Evolutionary conservation across 352 stramenopile genomes (phyloP).

Genomic region (Phytopythium chamaehyphon): DNA sequence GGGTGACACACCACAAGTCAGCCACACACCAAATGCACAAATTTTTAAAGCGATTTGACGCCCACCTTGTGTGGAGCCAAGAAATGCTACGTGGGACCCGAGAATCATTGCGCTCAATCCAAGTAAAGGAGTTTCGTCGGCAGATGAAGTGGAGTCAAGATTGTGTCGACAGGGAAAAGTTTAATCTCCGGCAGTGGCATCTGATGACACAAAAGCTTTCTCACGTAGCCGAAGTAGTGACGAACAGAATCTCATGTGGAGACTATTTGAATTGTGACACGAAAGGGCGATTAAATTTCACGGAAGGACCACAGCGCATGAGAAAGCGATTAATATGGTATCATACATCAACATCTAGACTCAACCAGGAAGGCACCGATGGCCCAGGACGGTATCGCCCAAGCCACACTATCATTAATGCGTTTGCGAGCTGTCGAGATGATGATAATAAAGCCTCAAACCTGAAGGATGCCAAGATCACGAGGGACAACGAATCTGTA

Average conservation of each 20-base stretch:
- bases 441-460: background rate
- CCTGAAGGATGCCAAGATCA: background rate
- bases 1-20: conserved; percentile 42
- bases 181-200: conserved; percentile 50
- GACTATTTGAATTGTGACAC: background rate
- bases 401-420: background rate
- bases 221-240: background rate
- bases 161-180: conserved; percentile 59
- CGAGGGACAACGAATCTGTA: background rate
- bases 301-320: conserved; percentile 64
- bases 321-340: conserved; percentile 37
- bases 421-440: background rate
- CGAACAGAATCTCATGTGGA: background rate
- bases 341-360: conserved; percentile 4
- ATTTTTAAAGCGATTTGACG: conserved; percentile 34
- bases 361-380: background rate
- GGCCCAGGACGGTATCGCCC: background rate
- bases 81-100: conserved; percentile 29
- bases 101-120: conserved; percentile 30
- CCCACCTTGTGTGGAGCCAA: conserved; percentile 36
- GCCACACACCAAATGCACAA: conserved; percentile 25
- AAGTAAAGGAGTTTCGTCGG: conserved; percentile 49
- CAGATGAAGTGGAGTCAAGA: conserved; percentile 71
- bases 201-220: conserved; percentile 22
- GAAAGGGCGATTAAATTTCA: conserved; percentile 41